Base-by-base conservation (phyloP, 164 flowering plant genomes). In the Taxillus chinensis region DNA sequence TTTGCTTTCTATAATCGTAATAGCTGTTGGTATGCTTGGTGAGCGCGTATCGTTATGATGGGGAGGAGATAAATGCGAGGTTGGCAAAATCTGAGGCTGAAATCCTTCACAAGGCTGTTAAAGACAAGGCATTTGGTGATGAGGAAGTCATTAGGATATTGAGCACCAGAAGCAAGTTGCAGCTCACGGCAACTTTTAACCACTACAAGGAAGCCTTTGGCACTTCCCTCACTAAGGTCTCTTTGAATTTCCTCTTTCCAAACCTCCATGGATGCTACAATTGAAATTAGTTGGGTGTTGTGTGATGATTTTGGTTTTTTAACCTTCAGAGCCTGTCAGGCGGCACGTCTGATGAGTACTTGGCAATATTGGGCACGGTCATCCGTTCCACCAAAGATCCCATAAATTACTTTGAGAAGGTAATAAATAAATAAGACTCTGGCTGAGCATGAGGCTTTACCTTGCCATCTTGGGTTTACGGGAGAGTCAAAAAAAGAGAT, bases 181-280 rank as follows among this genome's bases (percentile, higher is more conserved):
- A 57, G 43, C 41, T 57, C n/a, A 38, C 4, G 5, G 59, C 59
- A 10, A 57, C 59, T 57, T 38, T 57, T 9, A 57, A 57, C 59
- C 59, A 57, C 43, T 57, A 57, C 43, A 57, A 15, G 39, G 59
- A 57, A 4, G 41, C 43, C 41, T 57, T 9, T 38, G 59, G 59
- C 41, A 57, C 11, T 57, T 10, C 59, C 59, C 13, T 57, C 59
- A 57, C 7, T 40, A 57, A 57, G 59, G 59, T 57, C 37, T 15
- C 0, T 55, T 27, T 27, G 27, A 27, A 27, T 27, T 27, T 27
- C 27, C 27, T 27, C 1, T 27, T 27, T 27, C 27, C 54, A 14
- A 51, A 5, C 1, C 15, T 15, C 27, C 8, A 51, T 51, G 27
- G 17, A 4, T 27, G 27, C 27, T 27, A 51, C 27, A 51, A 4